phyloP scores from a whole-genome alignment of 495 filamentous ascomycete genomes.

The Bryoglossum gracile region DNA sequence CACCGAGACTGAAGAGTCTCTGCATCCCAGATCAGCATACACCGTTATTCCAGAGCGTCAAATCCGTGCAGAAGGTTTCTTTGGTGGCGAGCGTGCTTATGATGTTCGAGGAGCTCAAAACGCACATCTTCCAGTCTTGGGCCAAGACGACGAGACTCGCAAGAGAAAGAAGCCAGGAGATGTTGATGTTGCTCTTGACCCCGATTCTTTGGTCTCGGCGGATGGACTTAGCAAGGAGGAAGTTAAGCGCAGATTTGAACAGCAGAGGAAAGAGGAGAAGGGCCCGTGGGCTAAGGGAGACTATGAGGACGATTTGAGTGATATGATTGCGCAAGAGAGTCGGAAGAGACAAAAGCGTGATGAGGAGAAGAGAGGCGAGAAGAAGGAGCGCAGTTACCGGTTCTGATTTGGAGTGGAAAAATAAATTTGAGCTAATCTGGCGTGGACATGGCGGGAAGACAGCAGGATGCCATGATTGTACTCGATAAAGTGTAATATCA shows the following conservation, averaged over 20 bases:
- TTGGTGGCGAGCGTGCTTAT: slow-evolving; percentile 88
- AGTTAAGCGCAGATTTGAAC: slow-evolving; percentile 59
- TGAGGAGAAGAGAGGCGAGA: slow-evolving; percentile 58
- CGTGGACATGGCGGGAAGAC: slow-evolving; percentile 3
- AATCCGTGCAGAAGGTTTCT: slow-evolving; percentile 81
- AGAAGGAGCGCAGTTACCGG: slow-evolving; percentile 27
- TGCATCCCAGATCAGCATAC: slow-evolving; percentile 67
- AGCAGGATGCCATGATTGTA: background rate
- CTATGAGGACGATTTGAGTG: slow-evolving; percentile 87
- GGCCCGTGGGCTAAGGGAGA: slow-evolving; percentile 81
- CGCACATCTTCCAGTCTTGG: slow-evolving; percentile 61
- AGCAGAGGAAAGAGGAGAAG: slow-evolving; percentile 62
- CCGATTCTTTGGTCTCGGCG: slow-evolving; percentile 60
- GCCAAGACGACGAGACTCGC: slow-evolving; percentile 66
- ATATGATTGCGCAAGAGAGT: slow-evolving; percentile 94
- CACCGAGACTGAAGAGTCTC: slow-evolving; percentile 79
- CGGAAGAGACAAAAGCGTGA: slow-evolving; percentile 82
- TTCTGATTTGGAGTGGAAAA: slow-evolving; percentile 10
- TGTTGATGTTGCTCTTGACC: slow-evolving; percentile 84
- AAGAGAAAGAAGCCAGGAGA: slow-evolving; percentile 96
- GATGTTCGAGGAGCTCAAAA: slow-evolving; percentile 53
- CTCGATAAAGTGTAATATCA: slow-evolving; percentile 12
- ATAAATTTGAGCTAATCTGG: background rate
- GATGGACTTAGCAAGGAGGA: slow-evolving; percentile 65
- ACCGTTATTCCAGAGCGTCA: slow-evolving; percentile 86